Percentiles rank a stretch among this genome's conserved stretches.
These are phyloP conservation scores for Karstenula rhodostoma DNA, from an alignment of 2,329 filamentous ascomycete genomes.

Conservation along the genomic window DNA sequence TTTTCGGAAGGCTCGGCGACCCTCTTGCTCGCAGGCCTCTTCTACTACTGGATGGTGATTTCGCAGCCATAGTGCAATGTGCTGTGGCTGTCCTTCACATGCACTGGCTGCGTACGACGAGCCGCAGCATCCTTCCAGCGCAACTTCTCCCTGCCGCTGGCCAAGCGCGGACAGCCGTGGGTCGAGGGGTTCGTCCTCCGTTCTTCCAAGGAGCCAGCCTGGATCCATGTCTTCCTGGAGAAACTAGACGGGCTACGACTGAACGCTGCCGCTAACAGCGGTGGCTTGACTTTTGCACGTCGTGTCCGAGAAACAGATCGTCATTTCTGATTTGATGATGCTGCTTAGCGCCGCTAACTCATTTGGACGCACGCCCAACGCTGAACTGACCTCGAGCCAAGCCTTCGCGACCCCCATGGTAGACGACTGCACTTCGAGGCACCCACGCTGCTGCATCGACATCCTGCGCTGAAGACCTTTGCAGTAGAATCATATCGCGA, in stretches of 20 bases:
- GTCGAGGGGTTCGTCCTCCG: not conserved
- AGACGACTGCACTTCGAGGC: not conserved
- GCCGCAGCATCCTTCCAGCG: not conserved
- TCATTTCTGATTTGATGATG: not conserved
- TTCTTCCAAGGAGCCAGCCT: not conserved
- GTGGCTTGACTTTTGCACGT: constrained; percentile 1
- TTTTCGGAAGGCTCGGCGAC: not conserved
- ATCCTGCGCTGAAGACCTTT: not conserved
- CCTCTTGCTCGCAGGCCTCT: not conserved
- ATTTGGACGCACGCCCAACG: not conserved
- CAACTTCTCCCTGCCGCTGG: not conserved
- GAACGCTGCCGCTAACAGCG: constrained; percentile 5
- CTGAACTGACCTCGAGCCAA: constrained; percentile 7
- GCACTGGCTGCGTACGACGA: not conserved
- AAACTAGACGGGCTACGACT: not conserved
- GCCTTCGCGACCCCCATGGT: constrained; percentile 1
- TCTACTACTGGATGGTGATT: not conserved
- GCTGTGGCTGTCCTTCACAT: not conserved
- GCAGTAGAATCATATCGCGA: too few species aligned
- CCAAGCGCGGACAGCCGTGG: constrained; percentile 3
- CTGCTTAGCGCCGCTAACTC: not conserved
- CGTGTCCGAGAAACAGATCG: not conserved
- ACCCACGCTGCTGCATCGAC: not conserved
- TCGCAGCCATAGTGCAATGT: not conserved
- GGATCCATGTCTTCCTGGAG: constrained; percentile 5